These are phyloP conservation scores for Corchorus capsularis DNA, from an alignment of 345 rosid species.

Conservation along the genomic window DNA sequence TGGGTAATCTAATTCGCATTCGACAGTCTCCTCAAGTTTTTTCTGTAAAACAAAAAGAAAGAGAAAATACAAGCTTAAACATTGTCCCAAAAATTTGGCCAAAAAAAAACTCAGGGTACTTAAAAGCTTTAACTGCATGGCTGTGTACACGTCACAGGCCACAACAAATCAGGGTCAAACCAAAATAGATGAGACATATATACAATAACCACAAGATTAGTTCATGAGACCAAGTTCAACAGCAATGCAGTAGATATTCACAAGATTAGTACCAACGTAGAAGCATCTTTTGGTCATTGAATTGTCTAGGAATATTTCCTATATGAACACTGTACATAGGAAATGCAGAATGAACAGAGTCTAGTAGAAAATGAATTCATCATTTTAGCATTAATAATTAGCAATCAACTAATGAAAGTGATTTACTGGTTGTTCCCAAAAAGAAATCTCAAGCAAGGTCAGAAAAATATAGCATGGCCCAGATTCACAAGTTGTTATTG, in stretches of 20 bases:
- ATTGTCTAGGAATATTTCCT: not conserved
- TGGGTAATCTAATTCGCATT: conserved; percentile 61
- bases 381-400: too few relatives aligned
- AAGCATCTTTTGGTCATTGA: not conserved
- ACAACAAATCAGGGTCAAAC: not conserved
- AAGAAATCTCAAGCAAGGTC: not conserved
- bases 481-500: not conserved
- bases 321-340: not conserved
- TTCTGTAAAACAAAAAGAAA: conserved; percentile 51
- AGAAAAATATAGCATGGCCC: not conserved
- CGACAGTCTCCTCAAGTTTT: conserved; percentile 59
- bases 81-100: not conserved
- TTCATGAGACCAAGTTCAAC: not conserved
- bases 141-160: not conserved
- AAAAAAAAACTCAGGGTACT: not conserved
- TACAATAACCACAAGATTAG: not conserved
- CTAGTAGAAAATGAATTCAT: too few relatives aligned
- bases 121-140: not conserved
- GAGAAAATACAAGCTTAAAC: not conserved
- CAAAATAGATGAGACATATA: not conserved
- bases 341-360: not conserved
- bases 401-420: too few relatives aligned
- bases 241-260: not conserved
- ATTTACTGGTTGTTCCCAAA: too few relatives aligned
- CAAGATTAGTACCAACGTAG: not conserved